Conservation (phyloP, 768 basidiomycete genomes). For the Collybiopsis confluens region DNA sequence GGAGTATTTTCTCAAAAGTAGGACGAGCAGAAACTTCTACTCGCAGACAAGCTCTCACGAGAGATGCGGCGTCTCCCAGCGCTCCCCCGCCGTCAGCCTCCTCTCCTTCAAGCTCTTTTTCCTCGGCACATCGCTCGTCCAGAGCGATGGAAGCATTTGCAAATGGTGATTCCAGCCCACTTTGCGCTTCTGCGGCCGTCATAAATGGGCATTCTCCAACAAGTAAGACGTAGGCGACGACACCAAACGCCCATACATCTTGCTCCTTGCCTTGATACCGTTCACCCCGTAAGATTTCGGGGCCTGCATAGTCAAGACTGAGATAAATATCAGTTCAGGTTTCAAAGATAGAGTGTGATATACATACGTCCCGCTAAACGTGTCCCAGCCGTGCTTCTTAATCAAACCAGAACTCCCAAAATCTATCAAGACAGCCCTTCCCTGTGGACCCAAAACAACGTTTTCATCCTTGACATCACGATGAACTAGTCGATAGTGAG, state of each 20-base stretch:
- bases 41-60: slow-evolving; percentile 81
- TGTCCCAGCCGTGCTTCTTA: slow-evolving; percentile 84
- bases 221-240: slow-evolving; percentile 92
- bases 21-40: slow-evolving; percentile 78
- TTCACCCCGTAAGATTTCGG: slow-evolving; percentile 93
- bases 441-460: slow-evolving; percentile 75
- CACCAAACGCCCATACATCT: slow-evolving; percentile 97
- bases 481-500: slow-evolving; percentile 55
- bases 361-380: slow-evolving; percentile 88
- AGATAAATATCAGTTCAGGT: slow-evolving; percentile 6
- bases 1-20: slow-evolving; percentile 77
- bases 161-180: slow-evolving; percentile 73
- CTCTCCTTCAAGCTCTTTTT: slow-evolving; percentile 65
- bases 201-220: slow-evolving; percentile 90
- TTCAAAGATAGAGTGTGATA: slow-evolving; percentile 5
- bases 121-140: slow-evolving; percentile 78
- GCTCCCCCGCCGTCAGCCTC: slow-evolving; percentile 82
- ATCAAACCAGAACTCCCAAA: slow-evolving; percentile 92
- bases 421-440: slow-evolving; percentile 90
- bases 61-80: slow-evolving; percentile 77
- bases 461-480: slow-evolving; percentile 99
- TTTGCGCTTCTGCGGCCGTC: slow-evolving; percentile 87
- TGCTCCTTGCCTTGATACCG: slow-evolving; percentile 95
- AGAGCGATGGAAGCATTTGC: slow-evolving; percentile 71
- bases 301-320: slow-evolving; percentile 91